phyloP scores from a whole-genome alignment of 805 yeast species.

The Metschnikowia colocasiae region DNA sequence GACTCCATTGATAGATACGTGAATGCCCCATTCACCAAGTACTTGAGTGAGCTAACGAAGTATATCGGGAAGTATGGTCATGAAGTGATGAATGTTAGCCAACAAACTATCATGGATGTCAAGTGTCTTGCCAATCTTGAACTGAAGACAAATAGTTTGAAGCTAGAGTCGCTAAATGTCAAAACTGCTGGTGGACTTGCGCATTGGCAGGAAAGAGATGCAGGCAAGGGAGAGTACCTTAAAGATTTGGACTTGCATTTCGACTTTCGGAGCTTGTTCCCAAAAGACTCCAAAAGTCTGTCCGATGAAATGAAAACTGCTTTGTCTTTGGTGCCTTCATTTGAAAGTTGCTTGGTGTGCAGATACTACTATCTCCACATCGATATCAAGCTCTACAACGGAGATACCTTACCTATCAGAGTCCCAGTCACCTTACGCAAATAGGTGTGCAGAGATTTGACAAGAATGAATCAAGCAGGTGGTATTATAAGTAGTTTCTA shows the following conservation, averaged over 20 bases:
- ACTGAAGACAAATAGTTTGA: slow-evolving; percentile 20
- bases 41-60: slow-evolving; percentile 18
- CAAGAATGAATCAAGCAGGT: neutral
- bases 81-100: slow-evolving; percentile 18
- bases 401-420: slow-evolving; percentile 19
- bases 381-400: slow-evolving; percentile 19
- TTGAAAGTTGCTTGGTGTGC: slow-evolving; percentile 29
- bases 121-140: slow-evolving; percentile 24
- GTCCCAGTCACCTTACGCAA: slow-evolving; percentile 19
- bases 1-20: slow-evolving; percentile 23
- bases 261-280: slow-evolving; percentile 14
- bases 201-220: slow-evolving; percentile 8
- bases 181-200: slow-evolving; percentile 13
- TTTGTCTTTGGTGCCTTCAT: slow-evolving; percentile 24
- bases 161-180: slow-evolving; percentile 15
- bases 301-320: slow-evolving; percentile 17
- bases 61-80: slow-evolving; percentile 18
- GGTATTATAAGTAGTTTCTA: neutral
- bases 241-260: slow-evolving; percentile 8
- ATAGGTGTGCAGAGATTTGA: neutral
- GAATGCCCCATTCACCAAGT: slow-evolving; percentile 20
- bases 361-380: slow-evolving; percentile 24
- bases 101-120: slow-evolving; percentile 25
- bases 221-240: slow-evolving; percentile 4
- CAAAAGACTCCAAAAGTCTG: slow-evolving; percentile 10